These are phyloP conservation scores for Jamesozyma spencerorum DNA, from an alignment of 805 yeast genomes.

Conservation along the genomic window DNA sequence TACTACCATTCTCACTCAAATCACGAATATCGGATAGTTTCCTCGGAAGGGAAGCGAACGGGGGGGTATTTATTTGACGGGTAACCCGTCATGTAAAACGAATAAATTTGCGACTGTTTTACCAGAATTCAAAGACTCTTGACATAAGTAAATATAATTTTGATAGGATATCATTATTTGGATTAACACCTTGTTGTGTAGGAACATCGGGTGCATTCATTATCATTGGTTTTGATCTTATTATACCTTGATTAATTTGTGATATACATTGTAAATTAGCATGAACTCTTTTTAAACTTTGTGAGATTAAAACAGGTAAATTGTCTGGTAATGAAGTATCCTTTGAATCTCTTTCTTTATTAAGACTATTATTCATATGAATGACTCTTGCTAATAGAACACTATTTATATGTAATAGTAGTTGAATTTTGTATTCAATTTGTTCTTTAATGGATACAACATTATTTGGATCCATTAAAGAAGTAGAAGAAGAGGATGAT, in stretches of 20 bases:
- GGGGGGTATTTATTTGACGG: no score
- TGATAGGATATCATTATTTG: slow-evolving; percentile 25
- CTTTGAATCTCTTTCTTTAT: not conserved
- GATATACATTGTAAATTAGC: slow-evolving; percentile 30
- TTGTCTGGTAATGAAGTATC: slow-evolving; percentile 14
- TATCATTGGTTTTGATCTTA: slow-evolving; percentile 22
- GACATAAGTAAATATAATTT: slow-evolving; percentile 26
- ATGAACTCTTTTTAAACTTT: slow-evolving; percentile 28
- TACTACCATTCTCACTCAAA: no score
- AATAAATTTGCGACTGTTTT: no score
- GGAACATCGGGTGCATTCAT: slow-evolving; percentile 13
- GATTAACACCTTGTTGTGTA: slow-evolving; percentile 7
- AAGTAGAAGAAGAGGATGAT: no score
- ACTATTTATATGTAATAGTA: slow-evolving; percentile 29
- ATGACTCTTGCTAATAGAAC: slow-evolving; percentile 22
- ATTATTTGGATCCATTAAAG: slow-evolving; percentile 6
- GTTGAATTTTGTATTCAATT: slow-evolving; percentile 28
- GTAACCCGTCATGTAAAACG: no score
- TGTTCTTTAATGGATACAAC: slow-evolving; percentile 18
- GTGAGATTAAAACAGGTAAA: slow-evolving; percentile 21
- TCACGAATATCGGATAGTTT: no score
- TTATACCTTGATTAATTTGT: slow-evolving; percentile 27
- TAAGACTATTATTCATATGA: slow-evolving; percentile 16
- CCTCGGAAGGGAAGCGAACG: no score
- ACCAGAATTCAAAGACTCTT: slow-evolving; percentile 30